A percentile compares a stretch with the other conserved stretches of the same genome.
These are phyloP conservation scores for Noccaea bulbosa DNA, from an alignment of 345 rosid species.

Conservation along the genomic window DNA sequence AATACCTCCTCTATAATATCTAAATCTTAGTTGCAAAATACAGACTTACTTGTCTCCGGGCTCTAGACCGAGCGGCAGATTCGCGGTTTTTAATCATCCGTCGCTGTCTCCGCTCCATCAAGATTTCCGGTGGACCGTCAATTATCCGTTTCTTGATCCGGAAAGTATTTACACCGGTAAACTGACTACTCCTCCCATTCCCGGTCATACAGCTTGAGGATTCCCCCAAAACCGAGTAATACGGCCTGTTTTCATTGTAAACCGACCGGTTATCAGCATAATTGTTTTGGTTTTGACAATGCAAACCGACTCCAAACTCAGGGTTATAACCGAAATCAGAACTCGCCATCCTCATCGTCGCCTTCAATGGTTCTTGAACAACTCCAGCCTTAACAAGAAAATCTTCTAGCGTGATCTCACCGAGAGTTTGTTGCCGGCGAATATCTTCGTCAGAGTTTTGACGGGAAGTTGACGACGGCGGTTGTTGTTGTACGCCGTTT, in stretches of 20 bases:
- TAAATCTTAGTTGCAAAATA: not conserved
- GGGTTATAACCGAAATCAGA: slow-evolving; percentile 37
- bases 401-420: slow-evolving; percentile 85
- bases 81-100: slow-evolving; percentile 95
- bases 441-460: slow-evolving; percentile 38
- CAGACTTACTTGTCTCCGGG: slow-evolving; percentile 76
- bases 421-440: slow-evolving; percentile 63
- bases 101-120: slow-evolving; percentile 78
- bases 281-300: slow-evolving; percentile 38
- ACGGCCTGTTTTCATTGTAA: slow-evolving; percentile 40
- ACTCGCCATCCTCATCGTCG: slow-evolving; percentile 28
- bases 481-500: slow-evolving; percentile 50
- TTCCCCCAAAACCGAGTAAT: slow-evolving; percentile 49
- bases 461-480: slow-evolving; percentile 13
- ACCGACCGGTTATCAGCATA: slow-evolving; percentile 44
- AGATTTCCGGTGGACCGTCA: slow-evolving; percentile 75
- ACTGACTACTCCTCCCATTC: slow-evolving; percentile 43
- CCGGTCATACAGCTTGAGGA: slow-evolving; percentile 41
- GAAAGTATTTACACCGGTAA: slow-evolving; percentile 43
- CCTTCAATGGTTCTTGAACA: slow-evolving; percentile 54
- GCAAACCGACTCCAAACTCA: slow-evolving; percentile 46
- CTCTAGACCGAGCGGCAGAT: slow-evolving; percentile 94
- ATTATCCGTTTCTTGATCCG: slow-evolving; percentile 56
- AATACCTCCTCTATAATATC: not conserved
- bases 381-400: slow-evolving; percentile 85